Conservation (phyloP, 2,329 filamentous ascomycete genomes). For the Parasarocladium wereldwijsianum region DNA sequence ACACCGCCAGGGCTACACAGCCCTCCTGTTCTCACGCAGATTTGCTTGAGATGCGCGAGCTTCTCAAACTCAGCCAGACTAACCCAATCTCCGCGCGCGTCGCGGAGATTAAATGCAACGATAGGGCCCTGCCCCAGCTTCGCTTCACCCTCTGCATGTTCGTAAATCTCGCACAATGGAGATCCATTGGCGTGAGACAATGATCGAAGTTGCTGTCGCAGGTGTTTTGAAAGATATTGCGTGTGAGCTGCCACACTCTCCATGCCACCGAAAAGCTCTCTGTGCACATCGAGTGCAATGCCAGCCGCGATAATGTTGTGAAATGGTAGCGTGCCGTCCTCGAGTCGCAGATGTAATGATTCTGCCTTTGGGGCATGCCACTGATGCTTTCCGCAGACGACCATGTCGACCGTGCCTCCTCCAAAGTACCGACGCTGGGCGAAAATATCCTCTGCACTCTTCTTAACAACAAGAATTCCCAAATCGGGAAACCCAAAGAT, state of each 20-base stretch:
- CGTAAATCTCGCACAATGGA: conserved; percentile 50
- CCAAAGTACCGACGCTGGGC: conserved; percentile 69
- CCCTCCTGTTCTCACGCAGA: conserved; percentile 78
- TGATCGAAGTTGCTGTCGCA: conserved; percentile 42
- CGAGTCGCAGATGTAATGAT: conserved; percentile 64
- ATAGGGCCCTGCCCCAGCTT: conserved; percentile 50
- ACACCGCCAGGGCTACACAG: conserved; percentile 88
- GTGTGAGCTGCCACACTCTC: conserved; percentile 56
- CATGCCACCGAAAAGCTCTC: conserved; percentile 58
- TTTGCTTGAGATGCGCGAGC: conserved; percentile 59
- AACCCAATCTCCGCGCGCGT: conserved; percentile 56
- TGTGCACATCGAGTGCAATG: conserved; percentile 56
- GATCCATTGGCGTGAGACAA: conserved; percentile 56
- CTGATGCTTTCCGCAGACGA: conserved; percentile 58
- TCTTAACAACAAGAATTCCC: conserved; percentile 70
- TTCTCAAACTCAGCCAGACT: conserved; percentile 80
- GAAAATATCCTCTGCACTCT: conserved; percentile 50
- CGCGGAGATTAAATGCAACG: conserved; percentile 69
- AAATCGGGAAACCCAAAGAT: conserved; percentile 96
- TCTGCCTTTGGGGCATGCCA: conserved; percentile 70
- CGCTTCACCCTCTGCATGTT: conserved; percentile 5
- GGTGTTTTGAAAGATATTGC: conserved; percentile 40
- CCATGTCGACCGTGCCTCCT: conserved; percentile 86
- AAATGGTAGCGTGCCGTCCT: conserved; percentile 84
- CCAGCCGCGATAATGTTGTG: conserved; percentile 80